phyloP scores from a whole-genome alignment of 192 early-diverging fungal genomes.

The Borealophlyctis nickersoniae region DNA sequence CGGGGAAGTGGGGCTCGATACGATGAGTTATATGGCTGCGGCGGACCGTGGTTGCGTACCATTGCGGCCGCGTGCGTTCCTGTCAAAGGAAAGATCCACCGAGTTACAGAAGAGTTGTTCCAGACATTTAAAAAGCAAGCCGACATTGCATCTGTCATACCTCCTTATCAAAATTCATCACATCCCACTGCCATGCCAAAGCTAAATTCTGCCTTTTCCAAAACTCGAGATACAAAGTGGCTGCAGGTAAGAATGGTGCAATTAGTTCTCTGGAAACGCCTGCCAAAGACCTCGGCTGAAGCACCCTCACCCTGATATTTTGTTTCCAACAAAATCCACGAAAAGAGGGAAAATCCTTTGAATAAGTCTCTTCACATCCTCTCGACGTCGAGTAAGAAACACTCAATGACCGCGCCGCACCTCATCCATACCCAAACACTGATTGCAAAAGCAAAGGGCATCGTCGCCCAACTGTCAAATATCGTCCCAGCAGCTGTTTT shows the following conservation, averaged over 20 bases:
- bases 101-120: too few species aligned
- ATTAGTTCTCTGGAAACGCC: too few species aligned
- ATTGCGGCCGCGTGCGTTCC: constrained; percentile 61
- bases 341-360: too few species aligned
- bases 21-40: constrained; percentile 10
- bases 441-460: constrained; percentile 59
- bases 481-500: constrained; percentile 13
- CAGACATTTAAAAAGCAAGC: too few species aligned
- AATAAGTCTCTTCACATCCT: too few species aligned
- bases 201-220: constrained; percentile 56
- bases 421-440: constrained; percentile 54
- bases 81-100: too few species aligned
- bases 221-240: constrained; percentile 53
- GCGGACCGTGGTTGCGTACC: constrained; percentile 26
- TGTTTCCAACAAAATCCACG: too few species aligned
- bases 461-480: constrained; percentile 60
- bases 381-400: too few species aligned
- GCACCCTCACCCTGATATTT: too few species aligned
- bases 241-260: too few species aligned
- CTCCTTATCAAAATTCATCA: constrained; percentile 42
- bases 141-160: too few species aligned
- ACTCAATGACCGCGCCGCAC: constrained; percentile 23
- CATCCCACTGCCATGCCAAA: constrained; percentile 59
- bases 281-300: too few species aligned
- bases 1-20: constrained; percentile 18